Conservation (phyloP, 345 rosid species). For the Eucalyptus virginea region DNA sequence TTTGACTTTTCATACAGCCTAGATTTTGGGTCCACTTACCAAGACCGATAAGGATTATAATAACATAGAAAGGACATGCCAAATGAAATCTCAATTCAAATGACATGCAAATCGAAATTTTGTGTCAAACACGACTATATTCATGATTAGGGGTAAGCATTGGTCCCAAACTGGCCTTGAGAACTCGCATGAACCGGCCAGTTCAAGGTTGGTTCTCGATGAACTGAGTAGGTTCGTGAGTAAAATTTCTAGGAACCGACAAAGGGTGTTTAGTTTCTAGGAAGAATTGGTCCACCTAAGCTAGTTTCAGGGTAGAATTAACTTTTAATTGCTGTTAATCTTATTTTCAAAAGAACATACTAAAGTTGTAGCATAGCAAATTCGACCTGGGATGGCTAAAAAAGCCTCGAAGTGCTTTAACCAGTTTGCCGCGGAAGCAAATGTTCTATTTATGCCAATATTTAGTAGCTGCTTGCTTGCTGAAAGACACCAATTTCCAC, state of each 20-base stretch:
- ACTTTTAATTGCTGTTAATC: not conserved
- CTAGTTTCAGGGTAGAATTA: not conserved
- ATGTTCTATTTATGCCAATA: not conserved
- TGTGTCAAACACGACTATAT: not conserved
- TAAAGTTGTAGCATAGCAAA: not conserved
- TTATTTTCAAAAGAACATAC: not conserved
- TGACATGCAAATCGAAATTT: not conserved
- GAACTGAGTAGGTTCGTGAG: not conserved
- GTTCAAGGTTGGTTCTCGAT: not conserved
- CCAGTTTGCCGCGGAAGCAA: not conserved
- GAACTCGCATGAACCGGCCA: not conserved
- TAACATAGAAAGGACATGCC: not conserved
- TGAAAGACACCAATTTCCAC: not conserved
- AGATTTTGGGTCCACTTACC: not conserved
- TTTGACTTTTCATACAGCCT: not conserved
- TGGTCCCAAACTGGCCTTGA: accelerated
- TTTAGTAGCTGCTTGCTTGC: not conserved
- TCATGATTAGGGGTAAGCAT: not conserved
- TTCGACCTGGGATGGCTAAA: not conserved
- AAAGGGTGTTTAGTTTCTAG: not conserved
- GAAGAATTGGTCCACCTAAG: not conserved
- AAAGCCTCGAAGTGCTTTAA: not conserved
- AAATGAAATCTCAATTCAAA: not conserved
- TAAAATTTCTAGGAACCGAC: not conserved
- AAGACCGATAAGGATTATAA: not conserved